These are phyloP conservation scores for Grosmannia penicillata DNA, from an alignment of 2,329 filamentous ascomycete genomes.

Conservation along the genomic window DNA sequence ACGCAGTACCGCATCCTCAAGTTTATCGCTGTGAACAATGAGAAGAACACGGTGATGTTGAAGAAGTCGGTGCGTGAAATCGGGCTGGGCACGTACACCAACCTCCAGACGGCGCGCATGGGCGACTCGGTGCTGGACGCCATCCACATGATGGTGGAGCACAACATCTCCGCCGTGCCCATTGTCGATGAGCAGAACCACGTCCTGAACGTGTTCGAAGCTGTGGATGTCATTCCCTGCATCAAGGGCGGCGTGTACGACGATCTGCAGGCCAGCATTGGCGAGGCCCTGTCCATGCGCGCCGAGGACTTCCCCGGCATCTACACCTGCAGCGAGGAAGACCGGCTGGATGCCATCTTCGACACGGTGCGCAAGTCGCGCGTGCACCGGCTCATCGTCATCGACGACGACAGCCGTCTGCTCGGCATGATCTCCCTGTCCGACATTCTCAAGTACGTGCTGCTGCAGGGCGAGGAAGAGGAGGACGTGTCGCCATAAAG, in stretches of 20 bases:
- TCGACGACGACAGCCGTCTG: constrained; percentile 77
- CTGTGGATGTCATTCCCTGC: constrained; percentile 89
- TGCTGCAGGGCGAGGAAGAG: constrained; percentile 62
- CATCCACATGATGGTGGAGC: constrained; percentile 81
- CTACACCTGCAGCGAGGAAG: constrained; percentile 85
- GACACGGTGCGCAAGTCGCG: constrained; percentile 91
- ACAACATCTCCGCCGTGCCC: constrained; percentile 88
- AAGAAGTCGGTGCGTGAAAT: constrained; percentile 79
- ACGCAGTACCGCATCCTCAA: constrained; percentile 98
- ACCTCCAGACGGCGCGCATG: constrained; percentile 76
- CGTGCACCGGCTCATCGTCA: constrained; percentile 83
- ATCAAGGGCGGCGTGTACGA: constrained; percentile 92
- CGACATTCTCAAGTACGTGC: constrained; percentile 89
- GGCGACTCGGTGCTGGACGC: constrained; percentile 83
- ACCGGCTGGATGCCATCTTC: constrained; percentile 89
- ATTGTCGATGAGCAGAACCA: constrained; percentile 66
- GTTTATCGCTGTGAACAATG: constrained; percentile 89
- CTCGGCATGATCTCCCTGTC: constrained; percentile 86
- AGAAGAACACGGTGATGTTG: constrained; percentile 71
- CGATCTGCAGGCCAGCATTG: constrained; percentile 71
- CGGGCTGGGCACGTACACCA: constrained; percentile 67
- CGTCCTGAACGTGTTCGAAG: constrained; percentile 93
- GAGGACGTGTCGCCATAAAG: too few species aligned
- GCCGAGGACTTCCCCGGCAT: constrained; percentile 90
- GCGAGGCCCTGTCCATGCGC: constrained; percentile 75